Conservation (phyloP, 2,329 filamentous ascomycete species). For the Metarhizium robertsii region DNA sequence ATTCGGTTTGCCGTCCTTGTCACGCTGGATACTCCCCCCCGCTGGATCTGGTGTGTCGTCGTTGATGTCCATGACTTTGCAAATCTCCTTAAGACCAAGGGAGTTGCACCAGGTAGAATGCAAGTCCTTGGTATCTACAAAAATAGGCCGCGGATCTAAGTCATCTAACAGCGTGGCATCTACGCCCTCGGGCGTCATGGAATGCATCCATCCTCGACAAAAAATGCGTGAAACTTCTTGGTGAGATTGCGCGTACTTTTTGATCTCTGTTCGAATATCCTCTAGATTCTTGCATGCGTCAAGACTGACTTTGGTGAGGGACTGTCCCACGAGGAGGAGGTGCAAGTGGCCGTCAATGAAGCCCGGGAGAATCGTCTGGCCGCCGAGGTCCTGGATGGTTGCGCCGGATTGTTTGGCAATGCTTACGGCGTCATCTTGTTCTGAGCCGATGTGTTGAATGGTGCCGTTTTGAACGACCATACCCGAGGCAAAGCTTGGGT, state of each 20-base stretch:
- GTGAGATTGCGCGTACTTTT: conserved; percentile 33
- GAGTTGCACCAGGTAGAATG: conserved; percentile 49
- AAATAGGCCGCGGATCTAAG: conserved; percentile 44
- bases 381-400: conserved; percentile 17
- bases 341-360: conserved; percentile 52
- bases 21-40: conserved; percentile 43
- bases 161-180: conserved; percentile 37
- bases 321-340: conserved; percentile 43
- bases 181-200: conserved; percentile 34
- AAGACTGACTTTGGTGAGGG: conserved; percentile 40
- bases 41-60: conserved; percentile 33
- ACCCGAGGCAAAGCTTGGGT: conserved; percentile 11
- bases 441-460: conserved; percentile 24
- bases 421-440: conserved; percentile 13
- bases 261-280: conserved; percentile 39
- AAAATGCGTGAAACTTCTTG: conserved; percentile 39
- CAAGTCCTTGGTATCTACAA: conserved; percentile 46
- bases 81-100: conserved; percentile 36
- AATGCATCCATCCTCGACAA: conserved; percentile 47
- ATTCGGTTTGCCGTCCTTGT: conserved; percentile 34
- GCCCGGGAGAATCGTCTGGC: conserved; percentile 37
- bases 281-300: conserved; percentile 36
- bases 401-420: conserved; percentile 16
- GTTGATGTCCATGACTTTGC: conserved; percentile 28
- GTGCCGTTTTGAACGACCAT: conserved; percentile 25